Percentiles rank a stretch among this genome's conserved stretches.
Evolutionary conservation across 495 filamentous ascomycete species (phyloP).

Genomic region (Neurospora terricola): DNA sequence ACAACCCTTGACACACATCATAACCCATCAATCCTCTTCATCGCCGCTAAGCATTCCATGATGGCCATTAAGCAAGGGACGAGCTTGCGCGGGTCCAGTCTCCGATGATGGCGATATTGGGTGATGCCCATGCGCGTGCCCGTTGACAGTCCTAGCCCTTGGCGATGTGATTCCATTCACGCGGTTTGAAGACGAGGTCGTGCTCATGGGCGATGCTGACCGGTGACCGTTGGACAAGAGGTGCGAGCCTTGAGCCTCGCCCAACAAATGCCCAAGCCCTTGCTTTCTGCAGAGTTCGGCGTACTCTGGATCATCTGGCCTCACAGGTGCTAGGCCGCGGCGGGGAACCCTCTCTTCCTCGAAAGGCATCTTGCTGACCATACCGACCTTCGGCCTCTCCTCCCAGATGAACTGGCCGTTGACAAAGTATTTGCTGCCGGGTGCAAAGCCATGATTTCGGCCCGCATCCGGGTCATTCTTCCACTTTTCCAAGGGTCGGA

Average conservation of each 20-base stretch:
- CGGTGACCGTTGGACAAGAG: constrained; percentile 26
- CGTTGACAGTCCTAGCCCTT: constrained; percentile 9
- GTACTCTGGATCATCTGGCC: constrained; percentile 38
- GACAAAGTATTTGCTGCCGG: constrained; percentile 36
- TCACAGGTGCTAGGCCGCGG: constrained; percentile 32
- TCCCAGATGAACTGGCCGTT: constrained; percentile 37
- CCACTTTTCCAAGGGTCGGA: constrained; percentile 36
- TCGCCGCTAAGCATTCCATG: constrained; percentile 12
- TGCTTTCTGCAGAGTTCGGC: constrained; percentile 35
- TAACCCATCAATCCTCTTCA: background rate
- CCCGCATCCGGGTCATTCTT: constrained; percentile 39
- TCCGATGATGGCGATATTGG: constrained; percentile 25
- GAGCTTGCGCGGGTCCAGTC: constrained; percentile 17
- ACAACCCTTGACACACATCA: background rate
- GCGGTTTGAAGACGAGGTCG: constrained; percentile 3
- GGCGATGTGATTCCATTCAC: background rate
- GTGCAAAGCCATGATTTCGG: constrained; percentile 29
- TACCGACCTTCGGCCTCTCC: constrained; percentile 22
- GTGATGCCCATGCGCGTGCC: constrained; percentile 9
- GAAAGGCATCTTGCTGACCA: constrained; percentile 34
- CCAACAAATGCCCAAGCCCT: constrained; percentile 29
- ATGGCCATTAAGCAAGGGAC: constrained; percentile 20
- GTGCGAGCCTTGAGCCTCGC: constrained; percentile 9
- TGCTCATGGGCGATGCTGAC: constrained; percentile 15
- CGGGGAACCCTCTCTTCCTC: constrained; percentile 36